A percentile compares a stretch with the other conserved stretches of the same genome.
Evolutionary conservation across 331 rosid genomes (phyloP).

Genomic region (Arachis monticola): DNA sequence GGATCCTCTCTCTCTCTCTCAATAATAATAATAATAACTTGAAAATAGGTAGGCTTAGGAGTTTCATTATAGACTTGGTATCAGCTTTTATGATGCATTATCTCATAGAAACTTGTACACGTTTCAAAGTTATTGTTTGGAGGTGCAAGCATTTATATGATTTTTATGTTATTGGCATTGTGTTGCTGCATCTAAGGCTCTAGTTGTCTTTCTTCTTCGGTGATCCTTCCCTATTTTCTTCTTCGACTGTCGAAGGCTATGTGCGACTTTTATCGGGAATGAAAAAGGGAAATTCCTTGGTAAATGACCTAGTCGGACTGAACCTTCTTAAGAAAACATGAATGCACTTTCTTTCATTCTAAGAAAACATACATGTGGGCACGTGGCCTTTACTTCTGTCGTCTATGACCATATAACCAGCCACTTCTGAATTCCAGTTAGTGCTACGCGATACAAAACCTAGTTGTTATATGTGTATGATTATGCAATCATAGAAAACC

Average conservation of each 20-base stretch:
- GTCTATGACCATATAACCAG: too few species aligned
- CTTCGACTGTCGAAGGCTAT: not conserved
- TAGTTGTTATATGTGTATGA: not conserved
- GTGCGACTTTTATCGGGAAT: not conserved
- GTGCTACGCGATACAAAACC: not conserved
- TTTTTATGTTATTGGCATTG: not conserved
- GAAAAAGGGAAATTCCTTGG: not conserved
- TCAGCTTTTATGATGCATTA: not conserved
- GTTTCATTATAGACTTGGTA: not conserved
- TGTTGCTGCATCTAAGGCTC: not conserved
- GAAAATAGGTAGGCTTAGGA: conserved; percentile 26
- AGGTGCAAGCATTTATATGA: not conserved
- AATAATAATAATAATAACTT: too few species aligned
- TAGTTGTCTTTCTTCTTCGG: not conserved
- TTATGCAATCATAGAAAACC: too few species aligned
- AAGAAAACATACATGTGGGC: too few species aligned
- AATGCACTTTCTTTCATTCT: too few species aligned
- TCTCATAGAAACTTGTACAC: not conserved
- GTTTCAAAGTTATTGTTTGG: not conserved
- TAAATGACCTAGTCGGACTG: not conserved
- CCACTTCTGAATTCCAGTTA: too few species aligned
- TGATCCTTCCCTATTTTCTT: not conserved
- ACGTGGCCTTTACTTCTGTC: too few species aligned
- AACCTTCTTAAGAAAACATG: too few species aligned
- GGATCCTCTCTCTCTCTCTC: not conserved